A percentile compares a stretch with the other conserved stretches of the same genome.
phyloP scores from a whole-genome alignment of 768 basidiomycete species.

The Serendipita sp. region DNA sequence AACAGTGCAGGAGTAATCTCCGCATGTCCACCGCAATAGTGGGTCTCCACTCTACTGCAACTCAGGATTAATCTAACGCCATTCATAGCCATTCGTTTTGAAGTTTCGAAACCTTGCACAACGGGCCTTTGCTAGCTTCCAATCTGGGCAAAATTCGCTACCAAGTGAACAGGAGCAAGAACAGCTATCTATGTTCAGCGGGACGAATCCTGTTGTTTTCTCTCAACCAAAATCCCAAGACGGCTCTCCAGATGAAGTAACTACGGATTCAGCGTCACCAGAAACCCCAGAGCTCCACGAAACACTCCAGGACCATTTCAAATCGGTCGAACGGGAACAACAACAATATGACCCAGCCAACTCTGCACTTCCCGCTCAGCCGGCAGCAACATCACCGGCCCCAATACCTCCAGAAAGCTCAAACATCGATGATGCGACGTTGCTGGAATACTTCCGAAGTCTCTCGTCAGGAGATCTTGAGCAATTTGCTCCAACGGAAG shows the following conservation, averaged over 20 bases:
- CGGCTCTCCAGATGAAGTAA: not conserved
- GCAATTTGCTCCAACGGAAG: not conserved
- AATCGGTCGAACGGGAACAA: not conserved
- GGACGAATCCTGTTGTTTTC: not conserved
- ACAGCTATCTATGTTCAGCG: constrained; percentile 4
- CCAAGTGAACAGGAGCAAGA: not conserved
- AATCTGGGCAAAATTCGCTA: not conserved
- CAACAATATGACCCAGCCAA: not conserved
- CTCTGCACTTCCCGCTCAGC: not conserved
- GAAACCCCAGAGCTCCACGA: not conserved
- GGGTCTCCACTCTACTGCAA: not conserved
- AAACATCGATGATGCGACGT: not conserved
- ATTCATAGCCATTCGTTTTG: not conserved
- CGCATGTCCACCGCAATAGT: constrained; percentile 2
- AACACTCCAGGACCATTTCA: not conserved
- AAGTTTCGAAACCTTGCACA: not conserved
- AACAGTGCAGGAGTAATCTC: not conserved
- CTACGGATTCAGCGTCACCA: not conserved
- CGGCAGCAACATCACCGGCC: not conserved
- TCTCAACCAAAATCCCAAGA: not conserved
- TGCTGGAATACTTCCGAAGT: not conserved
- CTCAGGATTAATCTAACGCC: not conserved
- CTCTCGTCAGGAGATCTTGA: not conserved
- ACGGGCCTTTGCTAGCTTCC: not conserved
- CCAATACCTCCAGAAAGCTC: not conserved